These are phyloP conservation scores for Lactarius trivialis DNA, from an alignment of 768 basidiomycete species.

Conservation along the genomic window DNA sequence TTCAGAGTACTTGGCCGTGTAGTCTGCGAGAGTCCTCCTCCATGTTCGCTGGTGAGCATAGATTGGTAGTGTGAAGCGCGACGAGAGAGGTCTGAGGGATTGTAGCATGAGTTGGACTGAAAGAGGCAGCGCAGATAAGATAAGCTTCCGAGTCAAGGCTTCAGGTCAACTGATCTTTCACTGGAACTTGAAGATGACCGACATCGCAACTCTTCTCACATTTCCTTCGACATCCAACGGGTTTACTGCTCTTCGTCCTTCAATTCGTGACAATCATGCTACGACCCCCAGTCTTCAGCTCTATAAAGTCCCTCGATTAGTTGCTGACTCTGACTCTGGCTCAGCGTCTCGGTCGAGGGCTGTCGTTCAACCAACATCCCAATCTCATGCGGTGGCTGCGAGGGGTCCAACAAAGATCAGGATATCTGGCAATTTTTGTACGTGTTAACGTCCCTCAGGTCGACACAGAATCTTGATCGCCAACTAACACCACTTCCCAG, in stretches of 20 bases:
- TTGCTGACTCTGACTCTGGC: slow-evolving; percentile 59
- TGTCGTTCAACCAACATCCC: slow-evolving; percentile 23
- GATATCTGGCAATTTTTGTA: slow-evolving; percentile 38
- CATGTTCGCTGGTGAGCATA: neutral
- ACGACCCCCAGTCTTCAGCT: slow-evolving; percentile 49
- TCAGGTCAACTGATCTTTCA: neutral
- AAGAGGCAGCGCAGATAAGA: slow-evolving; percentile 7
- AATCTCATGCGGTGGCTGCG: slow-evolving; percentile 22
- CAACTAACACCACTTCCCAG: slow-evolving; percentile 14
- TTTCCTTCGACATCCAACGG: slow-evolving; percentile 40
- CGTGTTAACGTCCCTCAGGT: slow-evolving; percentile 7
- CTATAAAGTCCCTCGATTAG: slow-evolving; percentile 62
- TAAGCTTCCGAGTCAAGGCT: neutral
- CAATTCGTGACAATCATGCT: slow-evolving; percentile 31
- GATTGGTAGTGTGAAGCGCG: neutral
- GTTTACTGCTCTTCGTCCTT: slow-evolving; percentile 39
- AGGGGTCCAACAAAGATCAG: slow-evolving; percentile 41
- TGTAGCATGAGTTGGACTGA: no score
- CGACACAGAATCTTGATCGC: neutral
- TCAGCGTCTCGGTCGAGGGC: slow-evolving; percentile 50
- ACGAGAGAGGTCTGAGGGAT: neutral
- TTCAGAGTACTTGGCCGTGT: slow-evolving; percentile 56
- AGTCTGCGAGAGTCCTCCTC: slow-evolving; percentile 23
- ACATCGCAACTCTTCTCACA: slow-evolving; percentile 18
- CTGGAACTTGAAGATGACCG: slow-evolving; percentile 8